Percentiles rank a stretch among this genome's conserved stretches.
Conservation (phyloP, 2,329 filamentous ascomycete genomes). For the Helminthosporium solani region DNA sequence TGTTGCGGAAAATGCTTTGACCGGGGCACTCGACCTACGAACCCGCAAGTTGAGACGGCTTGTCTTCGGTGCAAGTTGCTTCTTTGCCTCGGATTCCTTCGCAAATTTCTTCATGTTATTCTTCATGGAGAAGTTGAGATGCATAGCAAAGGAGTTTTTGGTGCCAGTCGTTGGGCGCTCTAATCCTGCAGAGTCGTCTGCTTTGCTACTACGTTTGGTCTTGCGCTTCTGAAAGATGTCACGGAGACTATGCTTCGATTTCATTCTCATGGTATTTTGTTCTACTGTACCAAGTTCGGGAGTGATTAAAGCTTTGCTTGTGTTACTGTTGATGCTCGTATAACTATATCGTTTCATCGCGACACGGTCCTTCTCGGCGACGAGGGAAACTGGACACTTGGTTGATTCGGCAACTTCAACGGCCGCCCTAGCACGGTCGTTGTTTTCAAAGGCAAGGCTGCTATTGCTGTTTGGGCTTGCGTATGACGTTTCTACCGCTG, state of each 20-base stretch:
- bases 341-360: no score
- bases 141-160: conserved; percentile 19
- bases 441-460: no score
- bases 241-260: conserved; percentile 26
- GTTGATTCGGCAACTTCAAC: no score
- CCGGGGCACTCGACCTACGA: background rate
- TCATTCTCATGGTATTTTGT: conserved; percentile 10
- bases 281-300: background rate
- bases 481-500: no score
- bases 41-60: background rate
- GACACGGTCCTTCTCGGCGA: no score
- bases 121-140: conserved; percentile 21
- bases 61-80: background rate
- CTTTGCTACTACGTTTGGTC: conserved; percentile 2
- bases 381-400: no score
- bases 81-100: conserved; percentile 3
- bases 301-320: no score
- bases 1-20: no score
- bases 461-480: no score
- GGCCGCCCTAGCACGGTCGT: no score
- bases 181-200: conserved; percentile 3
- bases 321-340: no score
- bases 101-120: conserved; percentile 4
- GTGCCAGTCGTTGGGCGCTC: conserved; percentile 19
- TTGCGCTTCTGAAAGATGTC: conserved; percentile 24